These are phyloP conservation scores for Lachnellula occidentalis DNA, from an alignment of 2,329 filamentous ascomycete genomes.

Conservation along the genomic window DNA sequence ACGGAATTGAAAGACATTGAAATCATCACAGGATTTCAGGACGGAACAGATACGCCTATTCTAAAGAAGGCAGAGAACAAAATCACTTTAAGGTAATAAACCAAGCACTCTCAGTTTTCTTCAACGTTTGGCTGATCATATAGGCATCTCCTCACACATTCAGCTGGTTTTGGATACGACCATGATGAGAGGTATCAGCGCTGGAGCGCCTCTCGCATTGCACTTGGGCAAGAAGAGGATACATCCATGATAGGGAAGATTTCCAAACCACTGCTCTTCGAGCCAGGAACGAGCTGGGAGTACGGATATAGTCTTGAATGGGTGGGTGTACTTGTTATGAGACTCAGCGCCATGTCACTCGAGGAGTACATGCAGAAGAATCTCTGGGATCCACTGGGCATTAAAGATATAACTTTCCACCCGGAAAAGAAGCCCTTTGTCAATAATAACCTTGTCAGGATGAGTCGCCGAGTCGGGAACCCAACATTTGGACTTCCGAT, in stretches of 20 bases:
- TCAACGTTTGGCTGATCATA: too few relatives aligned
- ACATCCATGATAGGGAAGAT: not conserved
- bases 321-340: constrained; percentile 45
- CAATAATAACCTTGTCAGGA: not conserved
- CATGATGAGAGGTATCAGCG: not conserved
- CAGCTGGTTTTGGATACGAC: too few relatives aligned
- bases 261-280: constrained; percentile 48
- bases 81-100: not conserved
- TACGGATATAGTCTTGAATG: constrained; percentile 51
- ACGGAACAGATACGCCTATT: constrained; percentile 4
- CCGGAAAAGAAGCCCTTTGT: constrained; percentile 3
- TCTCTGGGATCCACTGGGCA: constrained; percentile 14
- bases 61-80: constrained; percentile 4
- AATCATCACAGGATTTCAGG: constrained; percentile 12
- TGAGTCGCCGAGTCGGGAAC: constrained; percentile 6
- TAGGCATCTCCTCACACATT: too few relatives aligned
- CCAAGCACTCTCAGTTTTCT: too few relatives aligned
- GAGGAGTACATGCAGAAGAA: constrained; percentile 17
- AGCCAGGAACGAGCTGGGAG: constrained; percentile 56
- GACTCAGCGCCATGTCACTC: constrained; percentile 24
- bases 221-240: too few relatives aligned
- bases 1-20: constrained; percentile 11
- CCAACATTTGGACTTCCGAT: constrained; percentile 3
- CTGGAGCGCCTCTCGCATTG: not conserved
- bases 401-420: constrained; percentile 15